phyloP scores from a whole-genome alignment of 768 basidiomycete genomes.

The Cyclocybe cylindracea region DNA sequence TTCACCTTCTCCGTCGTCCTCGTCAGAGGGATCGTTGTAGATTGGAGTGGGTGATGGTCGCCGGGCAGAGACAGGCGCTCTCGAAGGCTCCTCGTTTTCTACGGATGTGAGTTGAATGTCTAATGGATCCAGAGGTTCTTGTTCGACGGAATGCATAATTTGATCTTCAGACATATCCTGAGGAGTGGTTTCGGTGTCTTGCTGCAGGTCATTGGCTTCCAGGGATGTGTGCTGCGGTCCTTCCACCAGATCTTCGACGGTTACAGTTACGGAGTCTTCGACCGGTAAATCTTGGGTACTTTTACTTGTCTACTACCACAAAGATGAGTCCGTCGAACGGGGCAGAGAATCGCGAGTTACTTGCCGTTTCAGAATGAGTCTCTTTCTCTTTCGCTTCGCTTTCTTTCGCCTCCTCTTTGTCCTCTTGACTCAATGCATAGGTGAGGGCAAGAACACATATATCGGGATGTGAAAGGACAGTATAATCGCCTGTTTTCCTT shows the following conservation, averaged over 20 bases:
- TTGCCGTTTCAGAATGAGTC: slow-evolving; percentile 20
- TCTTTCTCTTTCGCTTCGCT: slow-evolving; percentile 19
- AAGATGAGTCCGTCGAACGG: slow-evolving; percentile 15
- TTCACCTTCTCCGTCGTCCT: slow-evolving; percentile 86
- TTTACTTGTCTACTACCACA: slow-evolving; percentile 31
- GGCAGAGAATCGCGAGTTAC: not conserved
- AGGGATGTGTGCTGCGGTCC: slow-evolving; percentile 13
- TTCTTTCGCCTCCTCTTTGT: slow-evolving; percentile 33
- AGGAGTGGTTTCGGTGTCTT: slow-evolving; percentile 9
- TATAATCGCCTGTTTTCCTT: slow-evolving; percentile 95
- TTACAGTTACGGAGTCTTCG: slow-evolving; percentile 7
- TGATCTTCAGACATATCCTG: slow-evolving; percentile 6
- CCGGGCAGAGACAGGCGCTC: slow-evolving; percentile 10
- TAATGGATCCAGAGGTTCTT: slow-evolving; percentile 34
- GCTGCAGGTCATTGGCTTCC: slow-evolving; percentile 14
- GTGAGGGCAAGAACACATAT: slow-evolving; percentile 89
- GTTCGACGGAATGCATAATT: not conserved
- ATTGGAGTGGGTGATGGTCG: slow-evolving; percentile 36
- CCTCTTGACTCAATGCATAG: slow-evolving; percentile 68
- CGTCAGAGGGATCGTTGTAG: slow-evolving; percentile 76
- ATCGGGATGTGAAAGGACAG: slow-evolving; percentile 90
- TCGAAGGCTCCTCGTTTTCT: slow-evolving; percentile 19
- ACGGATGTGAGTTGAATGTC: slow-evolving; percentile 46
- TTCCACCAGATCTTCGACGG: slow-evolving; percentile 16
- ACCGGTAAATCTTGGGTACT: slow-evolving; percentile 6